A percentile compares a stretch with the other conserved stretches of the same genome.
Evolutionary conservation across 345 rosid species (phyloP).

Genomic region (Carallia pectinifolia): DNA sequence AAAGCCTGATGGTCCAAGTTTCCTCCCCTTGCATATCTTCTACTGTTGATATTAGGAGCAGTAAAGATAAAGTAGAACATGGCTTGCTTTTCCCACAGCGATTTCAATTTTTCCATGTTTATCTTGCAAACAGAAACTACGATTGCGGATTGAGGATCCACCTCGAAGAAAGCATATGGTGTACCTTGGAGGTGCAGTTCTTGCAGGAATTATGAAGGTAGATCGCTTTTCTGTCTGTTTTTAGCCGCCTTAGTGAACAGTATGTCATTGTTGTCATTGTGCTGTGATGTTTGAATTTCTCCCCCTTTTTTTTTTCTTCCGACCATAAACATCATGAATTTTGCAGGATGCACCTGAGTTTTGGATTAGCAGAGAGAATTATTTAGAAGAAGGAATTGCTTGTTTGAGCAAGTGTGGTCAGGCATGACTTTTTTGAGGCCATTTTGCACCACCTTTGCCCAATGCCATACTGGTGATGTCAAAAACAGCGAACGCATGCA

Average conservation of each 20-base stretch:
- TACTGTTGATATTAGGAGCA: no score
- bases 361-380: slow-evolving; percentile 94
- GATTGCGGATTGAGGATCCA: slow-evolving; percentile 90
- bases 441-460: no score
- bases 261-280: neutral
- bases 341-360: slow-evolving; percentile 95
- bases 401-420: slow-evolving; percentile 78
- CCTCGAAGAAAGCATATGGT: slow-evolving; percentile 99
- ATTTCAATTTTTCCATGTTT: slow-evolving; percentile 8
- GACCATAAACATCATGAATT: slow-evolving; percentile 3
- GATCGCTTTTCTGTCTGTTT: slow-evolving; percentile 7
- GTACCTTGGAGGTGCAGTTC: slow-evolving; percentile 96
- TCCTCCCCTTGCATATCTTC: no score
- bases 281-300: neutral
- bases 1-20: no score
- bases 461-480: no score
- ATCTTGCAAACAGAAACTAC: slow-evolving; percentile 57
- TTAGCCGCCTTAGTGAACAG: neutral
- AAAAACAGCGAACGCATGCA: no score
- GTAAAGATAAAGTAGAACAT: neutral
- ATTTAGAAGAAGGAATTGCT: slow-evolving; percentile 76
- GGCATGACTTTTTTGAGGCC: slow-evolving; percentile 38
- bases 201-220: slow-evolving; percentile 99
- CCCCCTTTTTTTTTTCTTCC: neutral
- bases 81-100: neutral